phyloP scores from a whole-genome alignment of 768 basidiomycete genomes.

The Auriculariales sp. region DNA sequence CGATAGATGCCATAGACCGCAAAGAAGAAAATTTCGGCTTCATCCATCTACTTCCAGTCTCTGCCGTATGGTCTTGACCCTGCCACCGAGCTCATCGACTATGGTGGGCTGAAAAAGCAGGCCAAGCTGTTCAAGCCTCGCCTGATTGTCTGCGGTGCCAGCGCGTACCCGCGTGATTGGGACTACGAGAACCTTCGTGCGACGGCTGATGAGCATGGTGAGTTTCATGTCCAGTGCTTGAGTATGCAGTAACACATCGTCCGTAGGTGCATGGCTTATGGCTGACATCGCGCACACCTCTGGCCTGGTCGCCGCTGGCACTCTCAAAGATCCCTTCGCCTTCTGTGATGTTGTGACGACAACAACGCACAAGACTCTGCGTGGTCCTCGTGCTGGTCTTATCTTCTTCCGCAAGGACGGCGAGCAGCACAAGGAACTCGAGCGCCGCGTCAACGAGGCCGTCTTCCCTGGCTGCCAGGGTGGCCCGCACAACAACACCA shows the following conservation, averaged over 20 bases:
- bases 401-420: constrained; percentile 97
- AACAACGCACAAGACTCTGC: constrained; percentile 98
- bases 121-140: constrained; percentile 93
- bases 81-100: constrained; percentile 80
- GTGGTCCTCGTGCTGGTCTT: constrained; percentile 92
- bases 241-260: not conserved
- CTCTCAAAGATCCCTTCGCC: constrained; percentile 83
- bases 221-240: no score
- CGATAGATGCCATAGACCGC: constrained; percentile 52
- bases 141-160: constrained; percentile 93
- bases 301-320: constrained; percentile 84
- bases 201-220: constrained; percentile 76
- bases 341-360: constrained; percentile 97
- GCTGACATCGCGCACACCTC: constrained; percentile 97
- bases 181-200: constrained; percentile 76
- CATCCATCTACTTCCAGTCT: constrained; percentile 99
- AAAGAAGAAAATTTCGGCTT: constrained; percentile 99
- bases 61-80: constrained; percentile 82
- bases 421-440: constrained; percentile 67
- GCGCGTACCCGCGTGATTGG: constrained; percentile 98
- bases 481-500: constrained; percentile 98
- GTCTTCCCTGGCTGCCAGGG: constrained; percentile 99
- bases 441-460: constrained; percentile 94
- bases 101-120: constrained; percentile 61
- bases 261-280: constrained; percentile 58